Conservation (phyloP, 2,329 filamentous ascomycete species). For the Cordyceps pruinosa region DNA sequence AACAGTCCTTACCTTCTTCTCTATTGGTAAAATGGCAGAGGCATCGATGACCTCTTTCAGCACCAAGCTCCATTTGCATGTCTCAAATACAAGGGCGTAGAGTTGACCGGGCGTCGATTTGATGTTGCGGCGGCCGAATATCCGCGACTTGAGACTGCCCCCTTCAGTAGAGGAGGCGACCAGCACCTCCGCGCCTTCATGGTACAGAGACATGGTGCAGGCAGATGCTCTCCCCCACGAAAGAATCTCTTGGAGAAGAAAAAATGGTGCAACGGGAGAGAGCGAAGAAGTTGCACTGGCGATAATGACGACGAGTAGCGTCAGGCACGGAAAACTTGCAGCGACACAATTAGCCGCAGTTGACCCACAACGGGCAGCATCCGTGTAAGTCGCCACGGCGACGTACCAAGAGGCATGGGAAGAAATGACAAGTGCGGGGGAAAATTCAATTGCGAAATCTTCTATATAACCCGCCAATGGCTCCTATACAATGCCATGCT, state of each 20-base stretch:
- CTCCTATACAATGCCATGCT: slow-evolving; percentile 4
- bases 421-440: not conserved
- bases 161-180: slow-evolving; percentile 45
- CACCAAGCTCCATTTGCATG: slow-evolving; percentile 82
- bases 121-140: slow-evolving; percentile 67
- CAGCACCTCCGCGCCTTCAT: slow-evolving; percentile 77
- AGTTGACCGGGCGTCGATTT: slow-evolving; percentile 76
- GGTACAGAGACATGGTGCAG: slow-evolving; percentile 77
- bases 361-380: slow-evolving; percentile 16
- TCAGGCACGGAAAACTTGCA: slow-evolving; percentile 7
- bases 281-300: not conserved
- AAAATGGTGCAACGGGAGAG: not conserved
- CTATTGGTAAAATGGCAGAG: slow-evolving; percentile 65
- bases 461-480: slow-evolving; percentile 6
- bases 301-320: not conserved
- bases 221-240: not conserved
- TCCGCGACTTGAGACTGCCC: slow-evolving; percentile 80
- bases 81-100: slow-evolving; percentile 80
- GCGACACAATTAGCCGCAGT: not conserved
- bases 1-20: slow-evolving; percentile 66
- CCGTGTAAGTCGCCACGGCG: slow-evolving; percentile 16
- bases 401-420: not conserved
- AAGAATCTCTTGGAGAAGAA: not conserved
- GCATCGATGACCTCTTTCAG: slow-evolving; percentile 86
- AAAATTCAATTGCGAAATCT: not conserved